Conservation (phyloP, 352 stramenopile species). For the Pythium aquatile region DNA sequence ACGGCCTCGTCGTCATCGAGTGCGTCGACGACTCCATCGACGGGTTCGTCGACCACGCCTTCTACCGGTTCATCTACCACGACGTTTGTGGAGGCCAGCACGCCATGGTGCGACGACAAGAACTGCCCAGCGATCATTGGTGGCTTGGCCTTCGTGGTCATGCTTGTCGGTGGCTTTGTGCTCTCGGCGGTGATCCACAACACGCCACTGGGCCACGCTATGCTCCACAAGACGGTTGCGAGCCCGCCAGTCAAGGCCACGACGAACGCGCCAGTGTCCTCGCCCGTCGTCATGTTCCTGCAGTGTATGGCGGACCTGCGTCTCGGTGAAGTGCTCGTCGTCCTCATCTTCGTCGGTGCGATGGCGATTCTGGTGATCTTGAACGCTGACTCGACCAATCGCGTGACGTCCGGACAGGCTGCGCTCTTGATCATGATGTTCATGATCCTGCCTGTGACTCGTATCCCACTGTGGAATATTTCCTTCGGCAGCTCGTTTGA, state of each 20-base stretch:
- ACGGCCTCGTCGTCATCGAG: constrained; percentile 18
- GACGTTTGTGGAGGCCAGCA: neutral
- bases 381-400: constrained; percentile 33
- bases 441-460: constrained; percentile 64
- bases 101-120: constrained; percentile 48
- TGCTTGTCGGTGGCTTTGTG: constrained; percentile 55
- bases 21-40: constrained; percentile 15
- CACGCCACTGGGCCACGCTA: constrained; percentile 26
- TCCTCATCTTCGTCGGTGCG: constrained; percentile 60
- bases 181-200: constrained; percentile 40
- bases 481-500: constrained; percentile 79
- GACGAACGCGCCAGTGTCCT: constrained; percentile 44
- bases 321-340: constrained; percentile 58
- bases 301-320: constrained; percentile 58
- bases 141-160: constrained; percentile 43
- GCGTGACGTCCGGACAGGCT: constrained; percentile 54
- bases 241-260: constrained; percentile 48
- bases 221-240: constrained; percentile 54
- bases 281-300: constrained; percentile 43
- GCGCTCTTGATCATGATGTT: constrained; percentile 77
- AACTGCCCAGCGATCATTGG: constrained; percentile 69
- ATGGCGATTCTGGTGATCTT: constrained; percentile 44
- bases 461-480: constrained; percentile 59
- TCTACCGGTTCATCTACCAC: constrained; percentile 2
- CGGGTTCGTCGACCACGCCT: constrained; percentile 1